Conservation (phyloP, 768 basidiomycete species). For the Termitomyces sp. region DNA sequence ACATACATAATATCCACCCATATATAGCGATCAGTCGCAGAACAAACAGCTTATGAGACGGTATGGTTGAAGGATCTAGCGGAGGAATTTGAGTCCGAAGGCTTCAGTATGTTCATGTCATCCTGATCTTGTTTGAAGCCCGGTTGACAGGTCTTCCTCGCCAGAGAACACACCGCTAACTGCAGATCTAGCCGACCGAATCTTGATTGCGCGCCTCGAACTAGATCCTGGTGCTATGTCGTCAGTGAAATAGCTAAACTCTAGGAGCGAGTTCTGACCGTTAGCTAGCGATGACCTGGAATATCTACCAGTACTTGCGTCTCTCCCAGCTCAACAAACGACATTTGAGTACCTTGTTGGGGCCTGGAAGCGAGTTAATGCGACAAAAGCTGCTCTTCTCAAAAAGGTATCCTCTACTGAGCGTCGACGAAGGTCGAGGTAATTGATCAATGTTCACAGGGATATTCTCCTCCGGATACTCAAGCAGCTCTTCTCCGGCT, state of each 20-base stretch:
- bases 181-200: slow-evolving; percentile 66
- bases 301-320: slow-evolving; percentile 69
- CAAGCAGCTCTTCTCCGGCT: slow-evolving; percentile 61
- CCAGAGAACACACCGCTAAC: slow-evolving; percentile 44
- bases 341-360: slow-evolving; percentile 87
- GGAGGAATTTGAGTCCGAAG: slow-evolving; percentile 65
- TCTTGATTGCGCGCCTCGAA: slow-evolving; percentile 84
- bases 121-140: neutral
- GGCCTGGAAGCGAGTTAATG: slow-evolving; percentile 87
- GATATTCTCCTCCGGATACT: slow-evolving; percentile 59
- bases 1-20: neutral
- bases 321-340: slow-evolving; percentile 75
- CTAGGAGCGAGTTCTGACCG: neutral
- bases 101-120: slow-evolving; percentile 38
- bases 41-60: slow-evolving; percentile 55
- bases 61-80: slow-evolving; percentile 84
- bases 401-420: slow-evolving; percentile 52
- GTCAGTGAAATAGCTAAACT: slow-evolving; percentile 38
- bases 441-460: slow-evolving; percentile 30
- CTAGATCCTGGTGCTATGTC: slow-evolving; percentile 70
- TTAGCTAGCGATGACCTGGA: slow-evolving; percentile 67
- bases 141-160: slow-evolving; percentile 7
- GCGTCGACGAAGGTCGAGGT: neutral
- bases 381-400: slow-evolving; percentile 47
- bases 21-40: slow-evolving; percentile 21